A percentile compares a stretch with the other conserved stretches of the same genome.
phyloP scores from a whole-genome alignment of 2,329 filamentous ascomycete species.

The Aspergillus clavatus region DNA sequence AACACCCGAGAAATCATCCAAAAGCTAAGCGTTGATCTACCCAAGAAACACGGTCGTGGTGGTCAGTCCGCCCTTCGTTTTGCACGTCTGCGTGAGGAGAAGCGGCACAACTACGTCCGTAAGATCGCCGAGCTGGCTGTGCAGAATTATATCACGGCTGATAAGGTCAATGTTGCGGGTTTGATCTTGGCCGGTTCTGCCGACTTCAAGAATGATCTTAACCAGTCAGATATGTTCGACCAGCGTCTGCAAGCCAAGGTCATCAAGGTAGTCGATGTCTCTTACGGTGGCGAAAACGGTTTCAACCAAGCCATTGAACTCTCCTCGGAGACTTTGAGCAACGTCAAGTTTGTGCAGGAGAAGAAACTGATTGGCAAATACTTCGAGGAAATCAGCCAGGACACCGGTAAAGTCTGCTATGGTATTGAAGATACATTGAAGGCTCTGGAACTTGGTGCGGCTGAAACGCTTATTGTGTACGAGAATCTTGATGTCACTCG shows the following conservation, averaged over 20 bases:
- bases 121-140: constrained; percentile 97
- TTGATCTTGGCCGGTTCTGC: constrained; percentile 93
- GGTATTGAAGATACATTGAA: constrained; percentile 97
- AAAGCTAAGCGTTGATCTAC: constrained; percentile 97
- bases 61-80: constrained; percentile 99
- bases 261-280: constrained; percentile 99
- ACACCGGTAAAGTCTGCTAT: constrained; percentile 95
- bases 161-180: constrained; percentile 97
- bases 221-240: constrained; percentile 96
- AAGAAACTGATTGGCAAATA: constrained; percentile 99
- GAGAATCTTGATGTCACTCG: constrained; percentile 95
- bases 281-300: constrained; percentile 97
- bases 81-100: constrained; percentile 97
- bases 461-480: constrained; percentile 91
- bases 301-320: constrained; percentile 99
- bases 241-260: constrained; percentile 86
- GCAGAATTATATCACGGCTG: constrained; percentile 96
- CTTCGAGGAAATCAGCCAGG: constrained; percentile 98
- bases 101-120: constrained; percentile 99
- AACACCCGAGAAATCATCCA: constrained; percentile 96
- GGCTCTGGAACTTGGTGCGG: constrained; percentile 89
- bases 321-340: constrained; percentile 89
- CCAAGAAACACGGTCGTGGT: constrained; percentile 99
- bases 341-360: constrained; percentile 99
- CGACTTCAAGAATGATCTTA: constrained; percentile 99